A percentile compares a stretch with the other conserved stretches of the same genome.
Conservation (phyloP, 305 asterid species). For the Rubia occidens region DNA sequence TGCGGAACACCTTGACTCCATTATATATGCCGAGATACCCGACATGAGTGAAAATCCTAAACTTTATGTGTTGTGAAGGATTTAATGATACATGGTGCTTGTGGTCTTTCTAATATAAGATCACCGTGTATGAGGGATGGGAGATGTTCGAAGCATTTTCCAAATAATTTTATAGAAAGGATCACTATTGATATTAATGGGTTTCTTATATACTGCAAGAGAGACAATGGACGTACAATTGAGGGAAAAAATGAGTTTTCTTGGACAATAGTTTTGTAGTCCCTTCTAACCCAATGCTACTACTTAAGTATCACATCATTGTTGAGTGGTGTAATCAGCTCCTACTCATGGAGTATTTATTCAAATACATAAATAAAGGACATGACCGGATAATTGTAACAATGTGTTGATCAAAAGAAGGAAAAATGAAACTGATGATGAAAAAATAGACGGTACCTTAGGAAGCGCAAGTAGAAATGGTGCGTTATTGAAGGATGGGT, state of each 20-base stretch:
- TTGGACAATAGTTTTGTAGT: slow-evolving; percentile 1
- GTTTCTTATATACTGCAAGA: not conserved
- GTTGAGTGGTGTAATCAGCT: not conserved
- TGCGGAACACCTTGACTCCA: not conserved
- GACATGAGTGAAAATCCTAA: not conserved
- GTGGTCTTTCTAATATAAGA: not conserved
- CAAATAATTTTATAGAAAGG: not conserved
- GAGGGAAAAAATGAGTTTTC: not conserved
- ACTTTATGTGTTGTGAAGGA: not conserved
- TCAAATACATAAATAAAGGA: not conserved
- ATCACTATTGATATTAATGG: not conserved
- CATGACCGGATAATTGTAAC: not conserved
- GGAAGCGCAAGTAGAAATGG: not conserved
- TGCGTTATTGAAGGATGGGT: no score
- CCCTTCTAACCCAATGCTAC: not conserved
- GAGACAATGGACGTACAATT: not conserved
- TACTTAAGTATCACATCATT: not conserved
- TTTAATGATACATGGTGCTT: slow-evolving; percentile 1
- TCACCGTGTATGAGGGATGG: slow-evolving; percentile 2
- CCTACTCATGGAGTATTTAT: not conserved
- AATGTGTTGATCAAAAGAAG: no score
- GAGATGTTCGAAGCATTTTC: not conserved
- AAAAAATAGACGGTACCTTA: no score
- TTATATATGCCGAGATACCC: not conserved
- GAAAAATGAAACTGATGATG: not conserved